Evolutionary conservation across 2,329 filamentous ascomycete species (phyloP).

Genomic region (Arthroderma sp.): DNA sequence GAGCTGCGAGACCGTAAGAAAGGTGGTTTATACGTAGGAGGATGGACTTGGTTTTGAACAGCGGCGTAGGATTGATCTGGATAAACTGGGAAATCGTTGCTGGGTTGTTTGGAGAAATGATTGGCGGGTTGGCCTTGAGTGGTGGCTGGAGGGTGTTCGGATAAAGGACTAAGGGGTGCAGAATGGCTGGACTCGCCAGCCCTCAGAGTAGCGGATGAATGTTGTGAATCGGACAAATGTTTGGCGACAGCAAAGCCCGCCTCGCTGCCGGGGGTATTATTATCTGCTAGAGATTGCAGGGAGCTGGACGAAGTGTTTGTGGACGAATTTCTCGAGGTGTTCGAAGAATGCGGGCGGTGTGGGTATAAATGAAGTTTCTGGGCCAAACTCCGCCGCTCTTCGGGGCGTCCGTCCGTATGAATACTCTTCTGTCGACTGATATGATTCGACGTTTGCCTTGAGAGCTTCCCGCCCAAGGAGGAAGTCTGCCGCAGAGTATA

Average conservation of each 20-base stretch:
- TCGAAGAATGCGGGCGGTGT: constrained; percentile 20
- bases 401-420: constrained; percentile 9
- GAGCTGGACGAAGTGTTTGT: constrained; percentile 31
- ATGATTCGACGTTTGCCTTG: constrained; percentile 8
- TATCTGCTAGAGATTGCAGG: constrained; percentile 16
- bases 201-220: background rate
- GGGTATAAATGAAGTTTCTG: constrained; percentile 11
- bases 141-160: constrained; percentile 10
- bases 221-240: constrained; percentile 3
- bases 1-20: constrained; percentile 30
- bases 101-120: constrained; percentile 2
- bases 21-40: constrained; percentile 25
- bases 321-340: constrained; percentile 23
- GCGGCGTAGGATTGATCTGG: constrained; percentile 37
- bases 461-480: constrained; percentile 4
- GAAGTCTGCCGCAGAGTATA: constrained; percentile 5
- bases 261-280: constrained; percentile 1
- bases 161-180: constrained; percentile 9
- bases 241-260: constrained; percentile 17
- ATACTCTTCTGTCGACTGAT: constrained; percentile 7
- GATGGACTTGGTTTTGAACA: constrained; percentile 31
- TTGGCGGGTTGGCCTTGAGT: constrained; percentile 5
- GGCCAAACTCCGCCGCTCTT: constrained; percentile 10
- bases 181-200: constrained; percentile 5
- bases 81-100: constrained; percentile 31